Evolutionary conservation across 169 alveolate species (phyloP).

Genomic region (Eimeria sp.): DNA sequence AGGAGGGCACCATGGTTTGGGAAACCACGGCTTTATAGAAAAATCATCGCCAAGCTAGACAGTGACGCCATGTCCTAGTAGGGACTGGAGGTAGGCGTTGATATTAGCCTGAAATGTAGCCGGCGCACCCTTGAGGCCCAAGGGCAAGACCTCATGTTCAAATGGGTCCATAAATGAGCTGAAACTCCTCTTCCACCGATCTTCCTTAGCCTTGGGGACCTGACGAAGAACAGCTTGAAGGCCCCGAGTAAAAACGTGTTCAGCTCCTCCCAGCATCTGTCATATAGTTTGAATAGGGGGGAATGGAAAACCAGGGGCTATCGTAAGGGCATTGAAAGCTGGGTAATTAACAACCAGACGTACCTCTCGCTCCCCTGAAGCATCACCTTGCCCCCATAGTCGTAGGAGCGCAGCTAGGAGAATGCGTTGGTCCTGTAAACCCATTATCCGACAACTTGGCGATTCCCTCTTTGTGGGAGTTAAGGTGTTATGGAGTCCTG

Average conservation of each 20-base stretch:
- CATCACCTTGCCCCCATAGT: background rate
- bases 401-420: background rate
- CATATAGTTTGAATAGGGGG: background rate
- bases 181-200: too few relatives aligned
- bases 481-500: background rate
- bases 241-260: background rate
- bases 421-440: background rate
- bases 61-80: too few relatives aligned
- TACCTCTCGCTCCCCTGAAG: background rate
- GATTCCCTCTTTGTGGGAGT: background rate
- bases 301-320: background rate
- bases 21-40: too few relatives aligned
- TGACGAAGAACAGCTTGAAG: background rate
- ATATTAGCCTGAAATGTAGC: too few relatives aligned
- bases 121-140: too few relatives aligned
- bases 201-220: too few relatives aligned
- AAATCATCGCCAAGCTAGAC: too few relatives aligned
- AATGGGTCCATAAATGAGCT: too few relatives aligned
- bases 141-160: too few relatives aligned
- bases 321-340: background rate
- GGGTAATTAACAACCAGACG: background rate
- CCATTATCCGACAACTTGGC: background rate
- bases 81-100: too few relatives aligned
- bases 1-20: too few relatives aligned
- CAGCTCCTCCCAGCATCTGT: background rate